Evolutionary conservation across 805 yeast species (phyloP).

Genomic region (Zygosaccharomyces siamensis): DNA sequence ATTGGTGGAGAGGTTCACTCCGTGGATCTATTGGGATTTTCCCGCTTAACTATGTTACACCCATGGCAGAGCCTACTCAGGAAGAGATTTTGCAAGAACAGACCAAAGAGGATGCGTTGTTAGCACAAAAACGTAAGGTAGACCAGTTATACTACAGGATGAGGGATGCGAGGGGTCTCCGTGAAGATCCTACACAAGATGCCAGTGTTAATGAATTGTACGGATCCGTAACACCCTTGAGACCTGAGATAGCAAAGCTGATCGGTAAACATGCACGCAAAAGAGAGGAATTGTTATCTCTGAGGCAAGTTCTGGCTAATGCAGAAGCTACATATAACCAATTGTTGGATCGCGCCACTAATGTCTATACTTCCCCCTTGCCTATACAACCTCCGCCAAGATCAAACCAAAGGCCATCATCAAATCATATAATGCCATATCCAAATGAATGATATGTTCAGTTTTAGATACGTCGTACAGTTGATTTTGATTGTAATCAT

Average conservation of each 20-base stretch:
- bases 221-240: slow-evolving; percentile 63
- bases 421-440: slow-evolving; percentile 1
- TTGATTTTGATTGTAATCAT: no score
- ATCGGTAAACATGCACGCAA: slow-evolving; percentile 74
- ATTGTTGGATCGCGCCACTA: slow-evolving; percentile 53
- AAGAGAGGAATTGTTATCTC: slow-evolving; percentile 67
- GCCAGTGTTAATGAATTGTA: slow-evolving; percentile 71
- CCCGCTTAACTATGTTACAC: slow-evolving; percentile 87
- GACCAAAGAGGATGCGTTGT: slow-evolving; percentile 48
- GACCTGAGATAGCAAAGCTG: slow-evolving; percentile 67
- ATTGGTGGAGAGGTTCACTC: slow-evolving; percentile 93
- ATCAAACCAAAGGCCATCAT: slow-evolving; percentile 4
- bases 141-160: slow-evolving; percentile 50
- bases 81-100: slow-evolving; percentile 51
- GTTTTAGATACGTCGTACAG: neutral
- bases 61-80: slow-evolving; percentile 60
- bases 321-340: slow-evolving; percentile 69
- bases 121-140: slow-evolving; percentile 53
- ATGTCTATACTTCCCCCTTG: slow-evolving; percentile 18
- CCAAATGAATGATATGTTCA: neutral
- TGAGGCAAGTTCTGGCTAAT: slow-evolving; percentile 63
- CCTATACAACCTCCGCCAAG: slow-evolving; percentile 10
- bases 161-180: slow-evolving; percentile 31
- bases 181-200: slow-evolving; percentile 41
- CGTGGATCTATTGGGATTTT: slow-evolving; percentile 80